Percentiles rank a stretch among this genome's conserved stretches.
Evolutionary conservation across 305 asterid species (phyloP).

Genomic region (Fraxinus latifolia): DNA sequence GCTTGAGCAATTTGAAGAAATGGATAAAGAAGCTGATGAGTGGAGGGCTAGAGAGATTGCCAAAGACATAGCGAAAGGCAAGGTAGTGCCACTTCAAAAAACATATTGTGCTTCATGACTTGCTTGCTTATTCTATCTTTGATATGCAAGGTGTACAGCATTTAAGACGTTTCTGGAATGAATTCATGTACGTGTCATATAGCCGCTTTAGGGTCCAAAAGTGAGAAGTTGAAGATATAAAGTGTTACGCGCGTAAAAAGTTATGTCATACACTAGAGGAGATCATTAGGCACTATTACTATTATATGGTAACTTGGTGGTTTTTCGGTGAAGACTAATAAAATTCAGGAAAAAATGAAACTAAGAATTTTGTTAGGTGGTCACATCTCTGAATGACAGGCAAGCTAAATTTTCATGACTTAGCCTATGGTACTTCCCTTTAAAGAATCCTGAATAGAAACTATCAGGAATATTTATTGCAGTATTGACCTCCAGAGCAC

Average conservation of each 20-base stretch:
- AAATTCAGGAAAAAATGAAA: neutral
- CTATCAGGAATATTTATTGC: neutral
- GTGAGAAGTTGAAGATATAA: neutral
- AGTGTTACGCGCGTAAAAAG: neutral
- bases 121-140: neutral
- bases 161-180: constrained; percentile 15
- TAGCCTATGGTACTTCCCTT: neutral
- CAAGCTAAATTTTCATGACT: neutral
- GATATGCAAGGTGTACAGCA: neutral
- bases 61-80: constrained; percentile 71
- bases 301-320: neutral
- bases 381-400: neutral
- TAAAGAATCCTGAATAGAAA: neutral
- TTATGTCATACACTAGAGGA: neutral
- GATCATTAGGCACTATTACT: neutral
- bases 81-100: constrained; percentile 46
- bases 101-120: neutral
- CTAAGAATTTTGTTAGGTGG: neutral
- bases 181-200: neutral
- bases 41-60: constrained; percentile 90
- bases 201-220: neutral
- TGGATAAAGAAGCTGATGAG: constrained; percentile 87
- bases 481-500: neutral
- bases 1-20: constrained; percentile 52
- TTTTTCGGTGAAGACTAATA: neutral